Base-by-base conservation (phyloP, 2,329 filamentous ascomycete genomes). In the Volutella citrinella region DNA sequence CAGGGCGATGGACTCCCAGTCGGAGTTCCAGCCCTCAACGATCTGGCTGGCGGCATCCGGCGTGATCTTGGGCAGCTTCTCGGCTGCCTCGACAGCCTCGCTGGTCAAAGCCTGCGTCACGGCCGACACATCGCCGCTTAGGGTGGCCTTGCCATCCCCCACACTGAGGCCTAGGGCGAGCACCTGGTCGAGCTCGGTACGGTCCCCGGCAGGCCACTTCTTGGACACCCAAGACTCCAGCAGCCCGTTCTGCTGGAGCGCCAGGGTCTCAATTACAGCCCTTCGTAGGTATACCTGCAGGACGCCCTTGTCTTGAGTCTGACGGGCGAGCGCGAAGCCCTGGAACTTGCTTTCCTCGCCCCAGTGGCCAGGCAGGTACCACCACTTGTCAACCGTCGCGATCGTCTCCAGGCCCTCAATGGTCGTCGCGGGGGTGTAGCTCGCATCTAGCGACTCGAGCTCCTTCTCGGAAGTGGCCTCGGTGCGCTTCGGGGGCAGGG, bases 1-100 rank as follows among this genome's bases (percentile, higher is more conserved):
- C 18, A 93, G 56, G 4, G 72, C 63, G 11, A 81, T 60, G 6
- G 62, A 49, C 55, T 78, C 75, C 80, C 81, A 87, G 33, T 67
- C 68, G 10, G 60, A 50, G 39, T 74, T 70, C 70, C 71, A 78
- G 2, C 61, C 51, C 47, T 66, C 59, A 32, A 66, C 48, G 25
- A 72, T 56, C 42, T 63, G 57, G 19, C 48, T 51, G 3, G 71
- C 68, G 51, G 74, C 65, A 4, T 66, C 59, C 0, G 52, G 33
- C 10, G 63, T 55, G 10, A 57, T 39, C 25, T 46, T 42, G 9
- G 59, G 46, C 3, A 41, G 33, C 10, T 39, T 13, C 34, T 52
- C 54, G 5, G 51, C 36, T 9, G 52, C 52, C 10, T 48, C 42
- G 3, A 41, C 49, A n/a, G n/a, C n/a, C 2, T 61, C 57, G 11